A percentile compares a stretch with the other conserved stretches of the same genome.
These are phyloP conservation scores for Globisporangium iwayamae DNA, from an alignment of 352 stramenopile genomes.

Conservation along the genomic window DNA sequence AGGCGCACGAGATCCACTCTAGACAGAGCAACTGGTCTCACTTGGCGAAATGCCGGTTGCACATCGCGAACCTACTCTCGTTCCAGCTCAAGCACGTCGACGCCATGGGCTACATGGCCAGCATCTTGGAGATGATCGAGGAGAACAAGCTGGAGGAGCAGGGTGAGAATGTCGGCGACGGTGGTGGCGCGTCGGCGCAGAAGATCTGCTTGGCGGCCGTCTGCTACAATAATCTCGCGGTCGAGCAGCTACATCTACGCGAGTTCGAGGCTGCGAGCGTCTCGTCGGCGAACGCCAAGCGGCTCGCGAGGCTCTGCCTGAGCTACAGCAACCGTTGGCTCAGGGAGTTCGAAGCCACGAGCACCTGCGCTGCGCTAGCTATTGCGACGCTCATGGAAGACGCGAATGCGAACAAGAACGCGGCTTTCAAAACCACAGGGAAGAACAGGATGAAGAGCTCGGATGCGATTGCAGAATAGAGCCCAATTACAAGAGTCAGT, in stretches of 20 bases:
- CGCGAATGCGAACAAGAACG: conserved; percentile 20
- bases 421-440: not conserved
- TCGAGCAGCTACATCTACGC: conserved; percentile 87
- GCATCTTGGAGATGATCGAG: conserved; percentile 88
- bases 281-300: conserved; percentile 81
- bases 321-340: conserved; percentile 92
- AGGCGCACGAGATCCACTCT: conserved; percentile 81
- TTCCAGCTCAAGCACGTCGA: conserved; percentile 76
- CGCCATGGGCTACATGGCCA: conserved; percentile 70
- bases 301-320: conserved; percentile 87
- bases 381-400: conserved; percentile 75
- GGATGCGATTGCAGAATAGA: not conserved
- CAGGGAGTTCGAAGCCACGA: conserved; percentile 84
- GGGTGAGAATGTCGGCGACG: conserved; percentile 17
- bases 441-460: not conserved
- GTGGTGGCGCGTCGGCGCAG: conserved; percentile 56
- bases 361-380: conserved; percentile 60
- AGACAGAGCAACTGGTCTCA: conserved; percentile 75
- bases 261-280: conserved; percentile 74
- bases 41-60: conserved; percentile 88
- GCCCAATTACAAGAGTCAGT: no score
- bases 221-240: conserved; percentile 91
- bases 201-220: conserved; percentile 89
- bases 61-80: conserved; percentile 75
- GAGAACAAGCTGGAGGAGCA: conserved; percentile 79